These are phyloP conservation scores for Scedosporium apiospermum DNA, from an alignment of 2,329 filamentous ascomycete genomes.

Conservation along the genomic window DNA sequence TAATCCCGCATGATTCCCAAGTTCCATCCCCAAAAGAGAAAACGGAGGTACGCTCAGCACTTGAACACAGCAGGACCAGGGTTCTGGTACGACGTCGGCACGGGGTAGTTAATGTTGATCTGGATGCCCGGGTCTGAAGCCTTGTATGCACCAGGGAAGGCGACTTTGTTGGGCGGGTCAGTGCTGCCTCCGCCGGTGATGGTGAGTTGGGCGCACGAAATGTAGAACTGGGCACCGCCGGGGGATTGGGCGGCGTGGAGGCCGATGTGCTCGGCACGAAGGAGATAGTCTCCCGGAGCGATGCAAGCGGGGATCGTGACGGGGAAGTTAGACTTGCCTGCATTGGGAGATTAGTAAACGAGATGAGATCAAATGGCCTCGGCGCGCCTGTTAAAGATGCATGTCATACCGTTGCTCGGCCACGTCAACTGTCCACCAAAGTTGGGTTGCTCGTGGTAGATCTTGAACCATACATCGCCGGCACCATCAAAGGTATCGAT, in stretches of 20 bases:
- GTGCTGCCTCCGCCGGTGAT: slow-evolving; percentile 31
- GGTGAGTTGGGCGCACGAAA: slow-evolving; percentile 28
- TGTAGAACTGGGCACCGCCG: slow-evolving; percentile 36
- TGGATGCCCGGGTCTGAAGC: slow-evolving; percentile 27
- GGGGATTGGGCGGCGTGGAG: slow-evolving; percentile 30
- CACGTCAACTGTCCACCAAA: slow-evolving; percentile 9
- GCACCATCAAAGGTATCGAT: slow-evolving; percentile 21
- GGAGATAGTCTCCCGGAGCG: slow-evolving; percentile 37
- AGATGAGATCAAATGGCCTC: not conserved
- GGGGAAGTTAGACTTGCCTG: slow-evolving; percentile 22
- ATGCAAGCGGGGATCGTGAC: slow-evolving; percentile 33
- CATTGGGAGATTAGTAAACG: not conserved
- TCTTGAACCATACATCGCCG: slow-evolving; percentile 27
- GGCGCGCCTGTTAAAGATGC: not conserved
- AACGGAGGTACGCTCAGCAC: not conserved
- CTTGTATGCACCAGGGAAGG: slow-evolving; percentile 29
- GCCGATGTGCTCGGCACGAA: slow-evolving; percentile 38
- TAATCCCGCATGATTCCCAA: not conserved
- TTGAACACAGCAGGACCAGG: slow-evolving; percentile 6
- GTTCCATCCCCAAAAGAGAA: not conserved
- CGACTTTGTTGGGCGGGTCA: slow-evolving; percentile 22
- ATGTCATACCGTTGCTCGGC: slow-evolving; percentile 7
- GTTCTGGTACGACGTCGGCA: slow-evolving; percentile 23
- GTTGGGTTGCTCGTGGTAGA: slow-evolving; percentile 17
- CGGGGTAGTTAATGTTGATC: slow-evolving; percentile 31